Percentiles rank a stretch among this genome's conserved stretches.
Conservation (phyloP, 371 early-diverging fungal species). For the Amoeboaphelidium protococcarum region DNA sequence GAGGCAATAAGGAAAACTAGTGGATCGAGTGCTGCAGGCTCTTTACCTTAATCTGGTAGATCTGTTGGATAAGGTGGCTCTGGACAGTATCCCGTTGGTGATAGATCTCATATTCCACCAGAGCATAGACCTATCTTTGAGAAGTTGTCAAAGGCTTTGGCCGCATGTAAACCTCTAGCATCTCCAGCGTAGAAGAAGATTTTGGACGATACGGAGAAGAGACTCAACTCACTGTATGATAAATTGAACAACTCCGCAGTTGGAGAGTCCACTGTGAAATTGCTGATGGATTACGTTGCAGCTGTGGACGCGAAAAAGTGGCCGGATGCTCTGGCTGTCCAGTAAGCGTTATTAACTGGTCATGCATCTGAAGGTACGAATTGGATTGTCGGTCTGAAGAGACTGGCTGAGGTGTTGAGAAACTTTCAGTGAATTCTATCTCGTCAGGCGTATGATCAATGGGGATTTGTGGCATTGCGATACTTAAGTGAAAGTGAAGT, state of each 20-base stretch:
- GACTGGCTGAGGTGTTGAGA: no score
- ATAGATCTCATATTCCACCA: constrained; percentile 45
- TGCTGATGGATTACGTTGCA: background rate
- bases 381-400: background rate
- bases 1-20: no score
- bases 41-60: no score
- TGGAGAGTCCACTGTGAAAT: background rate
- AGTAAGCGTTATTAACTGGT: background rate
- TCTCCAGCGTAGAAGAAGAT: background rate
- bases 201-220: background rate
- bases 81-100: constrained; percentile 41
- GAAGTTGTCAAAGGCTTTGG: constrained; percentile 11
- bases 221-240: background rate
- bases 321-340: background rate
- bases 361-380: background rate
- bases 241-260: background rate
- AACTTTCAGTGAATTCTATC: no score
- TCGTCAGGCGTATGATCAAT: no score
- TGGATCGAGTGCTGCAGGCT: no score
- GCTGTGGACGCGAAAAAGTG: background rate
- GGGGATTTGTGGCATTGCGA: no score
- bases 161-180: background rate
- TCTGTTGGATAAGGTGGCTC: background rate
- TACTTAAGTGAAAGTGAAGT: no score
- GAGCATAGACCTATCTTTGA: constrained; percentile 27